Evolutionary conservation across 768 basidiomycete genomes (phyloP), one percentile per base, ranked within the genome.

Genomic region (Panus rudis): DNA sequence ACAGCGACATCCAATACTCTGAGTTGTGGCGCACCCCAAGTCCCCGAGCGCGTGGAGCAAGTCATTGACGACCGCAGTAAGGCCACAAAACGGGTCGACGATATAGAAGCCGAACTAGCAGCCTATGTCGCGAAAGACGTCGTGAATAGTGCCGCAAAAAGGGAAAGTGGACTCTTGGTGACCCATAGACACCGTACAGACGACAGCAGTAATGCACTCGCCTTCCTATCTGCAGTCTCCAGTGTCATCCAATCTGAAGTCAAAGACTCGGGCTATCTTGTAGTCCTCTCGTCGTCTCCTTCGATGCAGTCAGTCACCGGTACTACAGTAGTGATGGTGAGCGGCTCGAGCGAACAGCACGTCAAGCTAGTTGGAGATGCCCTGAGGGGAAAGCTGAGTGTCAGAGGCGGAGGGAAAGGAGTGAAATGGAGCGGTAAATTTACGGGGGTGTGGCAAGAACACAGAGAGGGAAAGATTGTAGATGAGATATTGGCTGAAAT

Each of bases 341-440:
- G 80, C 41, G 81, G 84, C 1, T 72, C 73, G 4, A 75, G 79
- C 22, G 79, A 79, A 27, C 66, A 72, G 40, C 63, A 62, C 8
- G 80, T 85, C 14, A 84, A 80, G 59, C 67, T 63, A 48, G 63
- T 62, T 2, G 82, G 83, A 3, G 79, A 79, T 3, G 65, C 57
- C 20, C 57, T 84, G 32, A 85, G 77, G 58, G 55, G 62, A 4
- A 78, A 71, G 49, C 63, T 84, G 22, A 67, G 68, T 7, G 68
- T 84, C 37, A 90, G 81, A 63, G 88, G 88, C 6, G 88, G 88
- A 10, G 85, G 87, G 4, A 87, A 83, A 54, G 86, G 84, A 2
- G 51, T 65, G 14, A 75, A 73, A 52, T 89, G 86, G 81, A 87
- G 85, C 48, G 86, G 87, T 8, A 83, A 88, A 58, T 73, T 70